These are phyloP conservation scores for Liriodendron chinense DNA, from an alignment of 164 flowering plant species.

Conservation along the genomic window DNA sequence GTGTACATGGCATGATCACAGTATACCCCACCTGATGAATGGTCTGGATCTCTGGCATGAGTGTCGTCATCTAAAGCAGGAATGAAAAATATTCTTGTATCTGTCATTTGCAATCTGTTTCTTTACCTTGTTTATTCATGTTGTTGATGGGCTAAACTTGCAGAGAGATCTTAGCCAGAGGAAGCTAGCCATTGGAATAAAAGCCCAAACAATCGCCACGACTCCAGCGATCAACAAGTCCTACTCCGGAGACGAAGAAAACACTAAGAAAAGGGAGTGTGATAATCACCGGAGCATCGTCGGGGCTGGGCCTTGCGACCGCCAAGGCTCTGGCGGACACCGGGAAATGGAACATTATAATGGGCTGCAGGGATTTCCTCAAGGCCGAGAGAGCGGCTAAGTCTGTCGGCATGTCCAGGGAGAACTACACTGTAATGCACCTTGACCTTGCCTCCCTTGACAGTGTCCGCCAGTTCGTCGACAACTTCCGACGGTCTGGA, in stretches of 20 bases:
- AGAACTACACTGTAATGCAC: constrained; percentile 80
- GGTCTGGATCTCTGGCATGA: too few species aligned
- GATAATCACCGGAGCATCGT: constrained; percentile 87
- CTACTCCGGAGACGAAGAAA: constrained; percentile 62
- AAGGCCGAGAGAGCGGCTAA: constrained; percentile 93
- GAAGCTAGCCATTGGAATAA: constrained; percentile 32
- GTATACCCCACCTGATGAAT: too few species aligned
- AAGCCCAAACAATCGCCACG: constrained; percentile 57
- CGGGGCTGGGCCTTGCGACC: constrained; percentile 90
- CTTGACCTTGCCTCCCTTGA: constrained; percentile 93
- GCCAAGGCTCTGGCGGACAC: constrained; percentile 83
- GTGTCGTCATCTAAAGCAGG: too few species aligned
- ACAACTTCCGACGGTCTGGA: constrained; percentile 65
- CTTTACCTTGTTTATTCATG: neutral
- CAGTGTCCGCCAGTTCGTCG: constrained; percentile 90
- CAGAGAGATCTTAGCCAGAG: constrained; percentile 50
- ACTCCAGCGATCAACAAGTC: constrained; percentile 46
- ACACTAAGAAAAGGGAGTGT: constrained; percentile 82
- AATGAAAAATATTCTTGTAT: too few species aligned
- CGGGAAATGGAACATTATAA: constrained; percentile 89
- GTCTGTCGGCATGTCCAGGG: constrained; percentile 72
- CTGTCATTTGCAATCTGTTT: too few species aligned
- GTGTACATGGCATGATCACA: too few species aligned
- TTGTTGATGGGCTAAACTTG: constrained; percentile 9
- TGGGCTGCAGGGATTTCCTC: constrained; percentile 97